phyloP scores from a whole-genome alignment of 1,139 yeast genomes.

The Taphrina confusa region DNA sequence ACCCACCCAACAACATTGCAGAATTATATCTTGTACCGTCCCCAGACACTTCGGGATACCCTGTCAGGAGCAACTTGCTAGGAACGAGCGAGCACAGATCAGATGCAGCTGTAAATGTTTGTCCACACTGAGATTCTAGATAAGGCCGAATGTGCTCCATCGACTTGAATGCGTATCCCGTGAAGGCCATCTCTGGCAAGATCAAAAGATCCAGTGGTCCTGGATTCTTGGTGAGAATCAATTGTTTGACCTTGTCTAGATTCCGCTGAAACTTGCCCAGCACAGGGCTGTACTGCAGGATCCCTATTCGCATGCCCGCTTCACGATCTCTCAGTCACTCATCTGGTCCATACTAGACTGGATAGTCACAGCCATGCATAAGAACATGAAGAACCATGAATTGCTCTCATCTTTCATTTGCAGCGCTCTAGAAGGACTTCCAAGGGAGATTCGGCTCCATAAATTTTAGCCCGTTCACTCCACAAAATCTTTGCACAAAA shows the following conservation, averaged over 20 bases:
- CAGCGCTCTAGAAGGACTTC: too few relatives aligned
- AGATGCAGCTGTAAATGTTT: conserved; percentile 54
- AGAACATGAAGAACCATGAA: too few relatives aligned
- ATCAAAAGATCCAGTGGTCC: conserved; percentile 52
- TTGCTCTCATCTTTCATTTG: too few relatives aligned
- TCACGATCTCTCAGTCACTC: too few relatives aligned
- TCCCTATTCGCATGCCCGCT: conserved; percentile 27
- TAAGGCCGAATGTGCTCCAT: conserved; percentile 60
- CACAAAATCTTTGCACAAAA: too few relatives aligned
- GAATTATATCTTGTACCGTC: conserved; percentile 58
- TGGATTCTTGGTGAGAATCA: conserved; percentile 2
- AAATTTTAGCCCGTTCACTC: too few relatives aligned
- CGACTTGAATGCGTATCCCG: conserved; percentile 74
- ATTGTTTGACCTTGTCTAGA: background rate
- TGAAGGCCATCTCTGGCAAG: conserved; percentile 80
- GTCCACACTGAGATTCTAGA: conserved; percentile 53
- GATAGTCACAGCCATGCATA: too few relatives aligned
- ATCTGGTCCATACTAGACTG: too few relatives aligned
- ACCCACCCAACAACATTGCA: conserved; percentile 63
- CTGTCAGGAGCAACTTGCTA: conserved; percentile 69
- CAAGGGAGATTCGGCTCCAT: too few relatives aligned
- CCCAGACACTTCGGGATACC: conserved; percentile 66
- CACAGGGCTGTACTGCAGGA: conserved; percentile 33
- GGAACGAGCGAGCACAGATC: conserved; percentile 54
- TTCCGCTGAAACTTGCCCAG: conserved; percentile 35